Conservation (phyloP, 176 grass and related monocot species). For the Aegilops bicornis region DNA sequence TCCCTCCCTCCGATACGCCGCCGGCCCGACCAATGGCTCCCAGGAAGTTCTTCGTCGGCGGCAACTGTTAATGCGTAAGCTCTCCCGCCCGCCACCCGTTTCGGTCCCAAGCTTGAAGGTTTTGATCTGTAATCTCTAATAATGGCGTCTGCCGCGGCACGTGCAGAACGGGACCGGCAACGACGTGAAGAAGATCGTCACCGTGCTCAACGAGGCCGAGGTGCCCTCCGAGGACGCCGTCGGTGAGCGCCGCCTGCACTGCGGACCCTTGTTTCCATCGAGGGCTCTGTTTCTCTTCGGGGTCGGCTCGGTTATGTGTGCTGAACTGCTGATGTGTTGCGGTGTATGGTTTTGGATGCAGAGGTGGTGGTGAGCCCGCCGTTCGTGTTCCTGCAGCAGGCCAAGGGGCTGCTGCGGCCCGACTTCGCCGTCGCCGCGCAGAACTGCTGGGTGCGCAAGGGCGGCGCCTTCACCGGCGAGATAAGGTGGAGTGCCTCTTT, state of each 20-base stretch:
- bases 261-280: neutral
- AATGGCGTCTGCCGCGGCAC: slow-evolving; percentile 5
- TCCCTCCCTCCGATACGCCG: neutral
- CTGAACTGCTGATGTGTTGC: slow-evolving; percentile 1
- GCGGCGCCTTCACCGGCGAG: slow-evolving; percentile 89
- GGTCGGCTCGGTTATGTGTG: neutral
- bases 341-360: slow-evolving; percentile 27
- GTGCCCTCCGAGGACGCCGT: slow-evolving; percentile 77
- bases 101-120: neutral
- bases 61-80: slow-evolving; percentile 94
- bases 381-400: slow-evolving; percentile 76
- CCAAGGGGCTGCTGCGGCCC: slow-evolving; percentile 58
- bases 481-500: slow-evolving; percentile 48
- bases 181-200: slow-evolving; percentile 92
- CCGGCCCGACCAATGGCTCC: slow-evolving; percentile 27
- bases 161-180: slow-evolving; percentile 72
- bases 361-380: slow-evolving; percentile 94
- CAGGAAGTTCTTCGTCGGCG: slow-evolving; percentile 80
- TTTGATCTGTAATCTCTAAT: slow-evolving; percentile 31
- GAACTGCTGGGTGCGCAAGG: slow-evolving; percentile 92
- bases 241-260: slow-evolving; percentile 36
- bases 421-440: slow-evolving; percentile 82
- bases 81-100: neutral
- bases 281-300: neutral
- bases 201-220: slow-evolving; percentile 70